Evolutionary conservation across 352 stramenopile genomes (phyloP).

Genomic region (Globisporangium heterothallicum): DNA sequence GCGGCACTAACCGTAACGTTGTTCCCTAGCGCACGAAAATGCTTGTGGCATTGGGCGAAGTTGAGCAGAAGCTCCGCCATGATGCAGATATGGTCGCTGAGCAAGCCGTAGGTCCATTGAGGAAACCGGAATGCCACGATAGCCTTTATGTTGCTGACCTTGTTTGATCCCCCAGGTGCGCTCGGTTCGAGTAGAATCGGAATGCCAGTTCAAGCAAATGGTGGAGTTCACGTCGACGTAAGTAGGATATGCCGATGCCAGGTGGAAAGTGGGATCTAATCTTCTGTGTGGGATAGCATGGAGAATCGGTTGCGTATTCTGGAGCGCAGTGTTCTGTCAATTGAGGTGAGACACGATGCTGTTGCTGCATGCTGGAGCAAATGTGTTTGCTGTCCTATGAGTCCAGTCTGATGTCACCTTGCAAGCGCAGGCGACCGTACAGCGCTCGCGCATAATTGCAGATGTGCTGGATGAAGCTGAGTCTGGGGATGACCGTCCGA

Average conservation of each 20-base stretch:
- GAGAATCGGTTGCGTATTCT: constrained; percentile 16
- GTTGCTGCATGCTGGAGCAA: too few species aligned
- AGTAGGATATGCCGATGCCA: background rate
- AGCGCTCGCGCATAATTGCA: background rate
- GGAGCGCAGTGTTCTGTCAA: constrained; percentile 8
- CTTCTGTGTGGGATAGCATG: constrained; percentile 2
- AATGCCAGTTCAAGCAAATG: constrained; percentile 17
- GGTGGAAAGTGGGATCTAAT: too few species aligned
- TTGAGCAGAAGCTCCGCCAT: constrained; percentile 31
- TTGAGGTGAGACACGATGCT: constrained; percentile 12
- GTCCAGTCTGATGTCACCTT: background rate
- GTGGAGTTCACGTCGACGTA: constrained; percentile 16
- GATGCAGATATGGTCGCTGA: constrained; percentile 30
- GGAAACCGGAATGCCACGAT: background rate
- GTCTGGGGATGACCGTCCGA: background rate
- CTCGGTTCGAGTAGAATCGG: constrained; percentile 17
- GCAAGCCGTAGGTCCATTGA: constrained; percentile 21
- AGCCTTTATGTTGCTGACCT: constrained; percentile 1
- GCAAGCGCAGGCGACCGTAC: background rate
- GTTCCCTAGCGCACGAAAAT: constrained; percentile 23
- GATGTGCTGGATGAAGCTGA: background rate
- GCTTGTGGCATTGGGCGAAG: constrained; percentile 27
- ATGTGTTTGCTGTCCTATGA: background rate
- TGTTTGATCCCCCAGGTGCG: constrained; percentile 11
- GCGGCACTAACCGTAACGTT: background rate